Conservation (phyloP, 1,139 yeast species). For the Protomyces lactucae-debilis region DNA sequence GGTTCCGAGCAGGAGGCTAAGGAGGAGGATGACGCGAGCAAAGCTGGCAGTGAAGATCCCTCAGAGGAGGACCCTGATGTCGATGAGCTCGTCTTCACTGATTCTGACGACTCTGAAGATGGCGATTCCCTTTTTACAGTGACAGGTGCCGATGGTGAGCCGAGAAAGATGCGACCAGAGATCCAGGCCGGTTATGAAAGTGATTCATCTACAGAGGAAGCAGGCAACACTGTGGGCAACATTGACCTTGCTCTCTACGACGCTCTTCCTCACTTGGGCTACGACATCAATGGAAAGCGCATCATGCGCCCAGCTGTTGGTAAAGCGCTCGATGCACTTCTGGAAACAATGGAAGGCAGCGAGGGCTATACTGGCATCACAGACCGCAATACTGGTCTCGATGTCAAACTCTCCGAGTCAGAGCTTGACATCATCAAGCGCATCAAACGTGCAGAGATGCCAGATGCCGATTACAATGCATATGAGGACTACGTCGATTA, state of each 20-base stretch:
- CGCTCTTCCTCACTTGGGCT: constrained; percentile 95
- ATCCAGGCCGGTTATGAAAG: constrained; percentile 88
- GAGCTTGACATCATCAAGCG: constrained; percentile 84
- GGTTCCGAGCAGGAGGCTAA: constrained; percentile 18
- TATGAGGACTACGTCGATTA: constrained; percentile 93
- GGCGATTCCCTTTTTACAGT: constrained; percentile 31
- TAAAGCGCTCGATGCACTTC: constrained; percentile 80
- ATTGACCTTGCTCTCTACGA: constrained; percentile 91
- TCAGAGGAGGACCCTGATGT: constrained; percentile 33
- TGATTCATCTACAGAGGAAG: constrained; percentile 86
- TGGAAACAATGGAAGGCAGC: constrained; percentile 87
- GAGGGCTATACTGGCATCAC: constrained; percentile 98
- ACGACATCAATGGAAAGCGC: constrained; percentile 93
- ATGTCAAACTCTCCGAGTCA: constrained; percentile 78
- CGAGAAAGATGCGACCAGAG: constrained; percentile 74
- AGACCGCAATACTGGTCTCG: constrained; percentile 84
- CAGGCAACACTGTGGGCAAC: constrained; percentile 84
- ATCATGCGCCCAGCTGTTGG: constrained; percentile 99
- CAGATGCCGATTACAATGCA: constrained; percentile 76
- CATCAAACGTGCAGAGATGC: constrained; percentile 77
- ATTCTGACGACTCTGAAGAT: constrained; percentile 30
- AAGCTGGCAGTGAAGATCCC: constrained; percentile 26
- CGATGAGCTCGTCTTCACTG: constrained; percentile 32
- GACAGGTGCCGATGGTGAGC: constrained; percentile 67
- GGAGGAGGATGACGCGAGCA: constrained; percentile 1